These are phyloP conservation scores for Coleophoma cylindrospora DNA, from an alignment of 2,329 filamentous ascomycete genomes.

Conservation along the genomic window DNA sequence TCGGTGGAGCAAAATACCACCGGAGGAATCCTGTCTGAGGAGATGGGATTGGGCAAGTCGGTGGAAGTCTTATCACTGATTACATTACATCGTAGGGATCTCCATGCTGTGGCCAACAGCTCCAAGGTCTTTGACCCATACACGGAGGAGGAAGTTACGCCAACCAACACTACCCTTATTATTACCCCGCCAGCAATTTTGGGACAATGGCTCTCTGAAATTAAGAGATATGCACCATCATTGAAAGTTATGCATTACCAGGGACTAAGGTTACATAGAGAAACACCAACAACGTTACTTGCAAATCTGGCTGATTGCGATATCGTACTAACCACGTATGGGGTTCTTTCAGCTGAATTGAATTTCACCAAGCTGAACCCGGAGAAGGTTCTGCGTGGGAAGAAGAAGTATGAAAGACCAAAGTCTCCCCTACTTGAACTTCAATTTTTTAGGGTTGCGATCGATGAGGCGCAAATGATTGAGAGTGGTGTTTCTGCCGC, in stretches of 20 bases:
- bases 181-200: constrained; percentile 52
- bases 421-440: constrained; percentile 76
- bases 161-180: constrained; percentile 54
- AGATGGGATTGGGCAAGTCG: constrained; percentile 82
- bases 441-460: constrained; percentile 79
- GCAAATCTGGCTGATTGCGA: constrained; percentile 46
- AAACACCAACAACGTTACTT: constrained; percentile 26
- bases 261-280: constrained; percentile 34
- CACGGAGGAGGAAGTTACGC: constrained; percentile 35
- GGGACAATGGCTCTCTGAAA: constrained; percentile 58
- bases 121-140: constrained; percentile 29
- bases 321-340: constrained; percentile 61
- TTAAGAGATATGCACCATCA: constrained; percentile 51
- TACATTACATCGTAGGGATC: constrained; percentile 49
- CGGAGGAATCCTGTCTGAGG: constrained; percentile 59
- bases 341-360: constrained; percentile 72
- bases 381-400: constrained; percentile 57
- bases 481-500: constrained; percentile 83
- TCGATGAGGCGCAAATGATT: constrained; percentile 86
- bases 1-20: constrained; percentile 35
- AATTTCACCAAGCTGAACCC: constrained; percentile 70
- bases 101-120: constrained; percentile 1
- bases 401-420: constrained; percentile 59
- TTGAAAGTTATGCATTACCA: constrained; percentile 52
- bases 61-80: constrained; percentile 70